Evolutionary conservation across 2,329 filamentous ascomycete species (phyloP), one percentile per base, ranked within the genome.

Genomic region (Ophiostoma triangulosporum): DNA sequence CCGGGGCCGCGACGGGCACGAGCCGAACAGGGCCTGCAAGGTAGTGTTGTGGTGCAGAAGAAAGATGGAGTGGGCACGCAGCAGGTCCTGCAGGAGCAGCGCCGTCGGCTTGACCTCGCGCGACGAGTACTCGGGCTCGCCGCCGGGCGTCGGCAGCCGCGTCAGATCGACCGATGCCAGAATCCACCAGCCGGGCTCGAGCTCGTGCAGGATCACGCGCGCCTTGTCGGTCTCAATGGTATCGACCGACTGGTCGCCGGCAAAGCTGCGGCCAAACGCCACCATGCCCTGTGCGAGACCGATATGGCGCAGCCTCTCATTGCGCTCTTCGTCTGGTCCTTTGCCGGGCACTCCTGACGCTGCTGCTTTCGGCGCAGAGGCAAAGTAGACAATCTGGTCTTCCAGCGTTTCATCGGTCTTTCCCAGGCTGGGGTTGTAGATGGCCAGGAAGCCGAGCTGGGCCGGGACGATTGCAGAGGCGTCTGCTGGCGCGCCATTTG

Each of bases 251-350:
- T 83, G 75, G 56, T 83, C 87, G 57, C 80, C 77, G 2, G 90
- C 86, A 68, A 98, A 98, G 62, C 83, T 90, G 64, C 83, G 84
- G 62, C 87, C 86, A 70, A 98, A 98, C 65, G 83, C 86, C 56
- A 95, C 84, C 84, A 97, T 95, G 65, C 90, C 93, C 71, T 98
- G 93, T 38, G 93, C 93, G 58, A 98, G 80, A 35, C 93, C 93
- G 65, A 98, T 89, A 73, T 96, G 90, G 59, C 93, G 80, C 62
- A 97, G 73, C 61, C 84, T 84, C 70, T 95, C 86, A 68, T 97
- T 93, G 64, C 82, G 80, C 63, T 89, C 81, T 59, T 87, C 81
- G 49, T 77, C 69, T 2, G 74, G 6, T 24, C 12, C 27, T 12
- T 17, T 27, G 38, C n/a, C 5, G 35, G 29, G 17, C 3, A 38